Evolutionary conservation across 2,329 filamentous ascomycete genomes (phyloP), one percentile per base, ranked within the genome.

Genomic region (Calonectria pseudoturangicola): DNA sequence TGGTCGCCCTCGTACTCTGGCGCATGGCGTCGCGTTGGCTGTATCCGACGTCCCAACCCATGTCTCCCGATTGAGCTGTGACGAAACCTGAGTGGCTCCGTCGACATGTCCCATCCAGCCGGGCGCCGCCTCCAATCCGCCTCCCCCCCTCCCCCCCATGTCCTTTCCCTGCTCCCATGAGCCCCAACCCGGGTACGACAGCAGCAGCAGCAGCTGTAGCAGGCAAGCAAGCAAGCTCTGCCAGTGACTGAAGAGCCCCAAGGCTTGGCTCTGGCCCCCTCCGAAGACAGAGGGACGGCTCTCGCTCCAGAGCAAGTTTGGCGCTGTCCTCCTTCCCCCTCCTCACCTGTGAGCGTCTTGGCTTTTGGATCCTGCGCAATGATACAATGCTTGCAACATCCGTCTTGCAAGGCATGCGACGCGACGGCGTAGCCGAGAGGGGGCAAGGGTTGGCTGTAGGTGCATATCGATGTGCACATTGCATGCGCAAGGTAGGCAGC

Each of bases 381-480:
- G 68, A 70, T 65, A 50, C 48, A 41, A 50, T 48, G 39, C n/a
- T 21, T 41, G 47, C 58, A 41, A 56, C 33, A 39, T n/a, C 45
- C 54, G 28, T 27, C 58, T 54, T 41, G 58, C 47, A 16, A 56
- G 69, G 41, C 41, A 70, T 68, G 64, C 69, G 48, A 36, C 45
- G 48, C 21, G 15, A 54, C 69, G 69, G 69, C 69, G 58, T 56
- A 67, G 64, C 64, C 47, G 39, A 66, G 25, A 21, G 18, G 21
- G 56, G 54, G 27, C 43, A 41, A 43, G 39, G 45, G 45, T 54
- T 30, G 68, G 25, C 33, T 25, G 48, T 30, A 28, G 47, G 47
- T 36, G 33, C 33, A 36, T 36, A 13, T 36, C 33, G 33, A 36
- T 36, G 33, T 36, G 33, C 33, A 36, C 33, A 28, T 51, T 51